Base-by-base conservation (phyloP, 345 rosid species). In the Gossypium turneri region DNA sequence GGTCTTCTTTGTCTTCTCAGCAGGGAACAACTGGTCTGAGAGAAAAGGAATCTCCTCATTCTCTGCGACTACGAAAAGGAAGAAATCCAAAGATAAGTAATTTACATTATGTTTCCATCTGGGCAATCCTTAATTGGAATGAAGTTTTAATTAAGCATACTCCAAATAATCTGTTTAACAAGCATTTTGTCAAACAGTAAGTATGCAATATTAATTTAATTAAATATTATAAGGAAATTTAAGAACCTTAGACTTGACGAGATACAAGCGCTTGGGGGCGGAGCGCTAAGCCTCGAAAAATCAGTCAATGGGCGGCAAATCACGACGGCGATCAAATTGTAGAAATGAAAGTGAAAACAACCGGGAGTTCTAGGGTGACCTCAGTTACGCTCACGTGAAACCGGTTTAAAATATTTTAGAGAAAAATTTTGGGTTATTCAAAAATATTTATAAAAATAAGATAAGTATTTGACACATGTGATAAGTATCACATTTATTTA, bases 1-100 rank as follows among this genome's bases (percentile, higher is more conserved):
- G 45, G n/a, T 44, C 41, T 25, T 73, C 24, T 11, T 65, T 41
- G 15, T 22, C 71, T 73, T 29, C 59, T 73, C 76, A 58, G 48
- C n/a, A 47, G 19, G 27, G 57, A 60, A 25, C 17, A 73, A 64
- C 29, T 62, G 20, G 68, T 61, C 24, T 50, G 69, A 50, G n/a
- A 45, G 69, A 73, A 73, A 45, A 59, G 55, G 67, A 15, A 22
- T 20, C 67, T 20, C 67, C 67, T 59, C 76, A 73, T 73, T 56
- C 62, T 20, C 25, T 45, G 69, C 12, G 29, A 65, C 69, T 65
- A 11, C 43, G 4, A 43, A 4, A n/a, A 17, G 13, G 24, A 70
- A 70, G 22, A 53, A 38, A 71, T 11, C 11, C 47, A 12, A 71
- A 53, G 12, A 1, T 2, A 34, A 15, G 34, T 25, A 24, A 48